Percentiles rank a stretch among this genome's conserved stretches.
These are phyloP conservation scores for Oryza meyeriana DNA, from an alignment of 176 grass and related monocot species.

Conservation along the genomic window DNA sequence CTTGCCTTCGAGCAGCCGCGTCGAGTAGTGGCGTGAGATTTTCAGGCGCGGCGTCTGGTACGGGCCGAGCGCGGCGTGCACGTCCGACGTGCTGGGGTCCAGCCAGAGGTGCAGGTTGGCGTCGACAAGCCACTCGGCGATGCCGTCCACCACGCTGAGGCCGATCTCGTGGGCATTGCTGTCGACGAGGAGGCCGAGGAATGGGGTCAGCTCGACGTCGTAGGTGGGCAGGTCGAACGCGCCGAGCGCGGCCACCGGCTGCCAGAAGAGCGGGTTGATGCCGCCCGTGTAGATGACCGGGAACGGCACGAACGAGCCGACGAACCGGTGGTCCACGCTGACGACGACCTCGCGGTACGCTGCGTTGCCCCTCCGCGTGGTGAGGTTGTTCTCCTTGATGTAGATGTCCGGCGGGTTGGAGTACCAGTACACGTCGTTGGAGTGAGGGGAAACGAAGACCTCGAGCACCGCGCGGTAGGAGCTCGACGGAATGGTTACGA, in stretches of 20 bases:
- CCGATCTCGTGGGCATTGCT: slow-evolving; percentile 52
- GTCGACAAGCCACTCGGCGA: slow-evolving; percentile 81
- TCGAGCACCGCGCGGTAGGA: slow-evolving; percentile 76
- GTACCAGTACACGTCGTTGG: slow-evolving; percentile 94
- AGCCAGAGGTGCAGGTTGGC: slow-evolving; percentile 92
- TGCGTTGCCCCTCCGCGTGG: slow-evolving; percentile 62
- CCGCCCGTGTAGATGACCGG: slow-evolving; percentile 88
- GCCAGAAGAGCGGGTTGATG: slow-evolving; percentile 95
- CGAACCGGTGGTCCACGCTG: slow-evolving; percentile 53
- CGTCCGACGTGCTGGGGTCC: slow-evolving; percentile 43
- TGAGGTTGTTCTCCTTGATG: slow-evolving; percentile 80
- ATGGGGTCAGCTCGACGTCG: slow-evolving; percentile 80
- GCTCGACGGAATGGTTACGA: slow-evolving; percentile 54
- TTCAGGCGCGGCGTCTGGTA: slow-evolving; percentile 48
- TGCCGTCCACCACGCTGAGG: slow-evolving; percentile 65
- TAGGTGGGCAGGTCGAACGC: slow-evolving; percentile 85
- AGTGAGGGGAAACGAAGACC: slow-evolving; percentile 76
- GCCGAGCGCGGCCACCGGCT: slow-evolving; percentile 73
- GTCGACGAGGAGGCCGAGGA: slow-evolving; percentile 72
- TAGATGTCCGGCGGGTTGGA: slow-evolving; percentile 85
- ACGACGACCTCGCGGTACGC: slow-evolving; percentile 79
- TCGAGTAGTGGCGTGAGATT: slow-evolving; percentile 49
- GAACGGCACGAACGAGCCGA: slow-evolving; percentile 78
- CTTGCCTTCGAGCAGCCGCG: slow-evolving; percentile 37
- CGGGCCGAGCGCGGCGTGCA: slow-evolving; percentile 37